Evolutionary conservation across 192 early-diverging fungal genomes (phyloP), one percentile per base, ranked within the genome.

Genomic region (Borealophlyctis nickersoniae): DNA sequence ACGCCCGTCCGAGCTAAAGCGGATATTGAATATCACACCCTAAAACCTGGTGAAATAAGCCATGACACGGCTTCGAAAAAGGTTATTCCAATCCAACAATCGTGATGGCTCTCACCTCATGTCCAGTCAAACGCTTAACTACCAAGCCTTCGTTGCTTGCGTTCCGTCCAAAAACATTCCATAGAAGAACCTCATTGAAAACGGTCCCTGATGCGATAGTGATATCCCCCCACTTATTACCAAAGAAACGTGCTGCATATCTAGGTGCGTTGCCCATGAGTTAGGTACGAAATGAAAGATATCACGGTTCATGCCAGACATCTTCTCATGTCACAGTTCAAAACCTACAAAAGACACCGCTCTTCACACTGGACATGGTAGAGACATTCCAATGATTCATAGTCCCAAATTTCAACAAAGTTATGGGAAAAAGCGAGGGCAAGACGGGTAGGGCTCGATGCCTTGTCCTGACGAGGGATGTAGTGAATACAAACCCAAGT

Each of bases 141-240:
- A 83, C 73, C 11, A 69, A 36, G 13, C 77, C 81, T 48, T 73
- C 74, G 3, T 75, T 80, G 32, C 66, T 24, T 19, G 69, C 65
- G 23, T 75, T 70, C 0, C 58, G 54, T 19, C 70, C 61, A 7
- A 49, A 54, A 0, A 84, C 73, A 49, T 83, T 75, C 90, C 91
- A 92, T 2, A 92, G 51, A 57, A 89, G 72, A 0, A 91, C 84
- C 48, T 93, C 79, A 73, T 90, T 91, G 69, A 92, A 93, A 7
- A 92, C 91, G 4, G 92, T 94, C 0, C 92, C 92, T 0, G 84
- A 84, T 0, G 87, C 88, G 9, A 92, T 72, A 14, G 72, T 62
- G 3, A 92, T 50, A 0, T 64, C 68, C 11, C 72, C 75, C 7
- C 73, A 35, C 0, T 76, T 82, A 3, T 66, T 56, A n/a, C 88